Evolutionary conservation across 2,329 filamentous ascomycete species (phyloP).

Genomic region (Venturia asperata): DNA sequence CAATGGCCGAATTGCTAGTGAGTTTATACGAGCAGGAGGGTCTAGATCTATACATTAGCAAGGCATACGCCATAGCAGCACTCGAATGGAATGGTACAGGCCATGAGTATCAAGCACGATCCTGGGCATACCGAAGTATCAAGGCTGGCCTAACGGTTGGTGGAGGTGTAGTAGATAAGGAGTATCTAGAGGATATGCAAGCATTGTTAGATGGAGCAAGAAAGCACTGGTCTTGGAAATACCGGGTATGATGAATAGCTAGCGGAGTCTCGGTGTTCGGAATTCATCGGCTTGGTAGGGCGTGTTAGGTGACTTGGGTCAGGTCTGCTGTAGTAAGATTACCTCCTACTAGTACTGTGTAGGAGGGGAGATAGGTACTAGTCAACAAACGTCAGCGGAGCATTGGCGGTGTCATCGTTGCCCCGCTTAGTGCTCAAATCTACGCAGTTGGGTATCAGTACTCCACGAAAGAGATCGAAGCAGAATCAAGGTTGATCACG

Average conservation of each 20-base stretch:
- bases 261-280: too few species aligned
- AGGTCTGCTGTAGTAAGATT: too few species aligned
- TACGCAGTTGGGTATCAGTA: too few species aligned
- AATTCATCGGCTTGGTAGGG: too few species aligned
- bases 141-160: not conserved
- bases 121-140: conserved; percentile 1
- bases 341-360: too few species aligned
- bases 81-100: conserved; percentile 37
- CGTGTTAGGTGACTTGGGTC: too few species aligned
- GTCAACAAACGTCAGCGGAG: too few species aligned
- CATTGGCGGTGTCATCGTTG: too few species aligned
- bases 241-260: not conserved
- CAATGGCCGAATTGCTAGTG: conserved; percentile 27
- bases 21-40: conserved; percentile 33
- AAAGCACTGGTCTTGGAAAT: conserved; percentile 10
- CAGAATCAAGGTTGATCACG: too few species aligned
- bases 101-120: conserved; percentile 21
- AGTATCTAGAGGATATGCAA: conserved; percentile 7
- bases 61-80: conserved; percentile 34
- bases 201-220: conserved; percentile 12
- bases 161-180: not conserved
- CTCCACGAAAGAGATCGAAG: too few species aligned
- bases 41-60: conserved; percentile 28
- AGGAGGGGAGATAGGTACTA: too few species aligned
- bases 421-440: too few species aligned